These are phyloP conservation scores for Lolium rigidum DNA, from an alignment of 176 grass and related monocot species.

Conservation along the genomic window DNA sequence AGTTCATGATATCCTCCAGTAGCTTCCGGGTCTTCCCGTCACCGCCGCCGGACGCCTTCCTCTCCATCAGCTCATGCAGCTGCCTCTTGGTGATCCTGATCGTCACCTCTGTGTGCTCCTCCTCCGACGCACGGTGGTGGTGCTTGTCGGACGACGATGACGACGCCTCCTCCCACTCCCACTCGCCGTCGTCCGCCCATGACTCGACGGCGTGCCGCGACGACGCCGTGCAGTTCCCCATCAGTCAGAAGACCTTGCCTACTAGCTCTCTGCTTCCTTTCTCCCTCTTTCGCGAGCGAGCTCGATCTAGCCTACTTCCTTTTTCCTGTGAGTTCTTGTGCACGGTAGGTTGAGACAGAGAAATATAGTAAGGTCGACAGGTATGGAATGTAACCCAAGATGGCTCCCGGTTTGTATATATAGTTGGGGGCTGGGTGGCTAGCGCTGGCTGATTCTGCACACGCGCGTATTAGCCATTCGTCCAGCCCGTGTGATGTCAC, in stretches of 20 bases:
- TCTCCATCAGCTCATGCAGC: conserved; percentile 64
- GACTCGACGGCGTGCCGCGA: conserved; percentile 42
- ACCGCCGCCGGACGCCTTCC: not conserved
- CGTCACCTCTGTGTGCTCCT: conserved; percentile 55
- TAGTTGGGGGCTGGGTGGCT: conserved; percentile 17
- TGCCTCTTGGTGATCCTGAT: conserved; percentile 74
- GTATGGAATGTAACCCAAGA: conserved; percentile 17
- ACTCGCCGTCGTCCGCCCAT: conserved; percentile 61
- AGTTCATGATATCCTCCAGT: conserved; percentile 65
- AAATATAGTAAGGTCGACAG: not conserved
- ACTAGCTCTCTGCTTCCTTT: no score
- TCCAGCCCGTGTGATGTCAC: conserved; percentile 15
- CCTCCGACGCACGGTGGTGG: not conserved
- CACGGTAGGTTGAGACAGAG: not conserved
- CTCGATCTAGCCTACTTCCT: not conserved
- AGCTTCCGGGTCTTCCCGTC: conserved; percentile 38
- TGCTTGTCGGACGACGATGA: not conserved
- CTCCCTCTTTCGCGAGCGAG: not conserved
- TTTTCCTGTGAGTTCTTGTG: not conserved
- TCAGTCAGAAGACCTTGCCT: not conserved
- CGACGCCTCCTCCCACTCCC: conserved; percentile 43
- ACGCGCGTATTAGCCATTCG: conserved; percentile 1
- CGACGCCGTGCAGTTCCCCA: conserved; percentile 56
- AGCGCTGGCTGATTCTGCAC: conserved; percentile 5
- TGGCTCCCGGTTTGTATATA: not conserved